Evolutionary conservation across 257 asterid species (phyloP).

Genomic region (Fraxinus anomala): DNA sequence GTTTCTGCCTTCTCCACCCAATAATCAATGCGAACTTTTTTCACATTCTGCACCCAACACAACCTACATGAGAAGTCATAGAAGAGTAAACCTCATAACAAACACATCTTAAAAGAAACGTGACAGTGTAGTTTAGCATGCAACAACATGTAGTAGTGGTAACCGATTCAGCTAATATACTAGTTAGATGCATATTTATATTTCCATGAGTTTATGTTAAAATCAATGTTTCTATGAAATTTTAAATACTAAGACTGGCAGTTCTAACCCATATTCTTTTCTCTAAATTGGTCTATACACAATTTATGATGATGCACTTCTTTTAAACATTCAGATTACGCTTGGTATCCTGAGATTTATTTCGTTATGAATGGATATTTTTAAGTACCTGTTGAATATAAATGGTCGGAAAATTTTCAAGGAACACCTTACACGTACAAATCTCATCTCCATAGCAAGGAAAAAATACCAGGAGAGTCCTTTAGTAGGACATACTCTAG

Average conservation of each 20-base stretch:
- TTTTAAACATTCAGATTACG: background rate
- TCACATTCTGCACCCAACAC: conserved; percentile 74
- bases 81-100: conserved; percentile 40
- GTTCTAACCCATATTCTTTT: background rate
- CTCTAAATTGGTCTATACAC: background rate
- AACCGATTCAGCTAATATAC: conserved; percentile 12
- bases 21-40: conserved; percentile 75
- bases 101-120: conserved; percentile 30
- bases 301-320: background rate
- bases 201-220: background rate
- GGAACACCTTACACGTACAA: background rate
- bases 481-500: conserved; percentile 12
- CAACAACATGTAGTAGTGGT: background rate
- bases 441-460: background rate
- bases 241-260: background rate
- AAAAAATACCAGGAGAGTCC: conserved; percentile 10
- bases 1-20: conserved; percentile 99
- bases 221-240: background rate
- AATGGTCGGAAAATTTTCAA: background rate
- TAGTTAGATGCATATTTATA: conserved; percentile 4
- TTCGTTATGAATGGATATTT: background rate
- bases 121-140: conserved; percentile 14
- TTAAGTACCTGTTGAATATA: background rate
- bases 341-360: background rate
- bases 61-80: conserved; percentile 60